Evolutionary conservation across 2,329 filamentous ascomycete species (phyloP).

Genomic region (Cladosporium cucumerinum): DNA sequence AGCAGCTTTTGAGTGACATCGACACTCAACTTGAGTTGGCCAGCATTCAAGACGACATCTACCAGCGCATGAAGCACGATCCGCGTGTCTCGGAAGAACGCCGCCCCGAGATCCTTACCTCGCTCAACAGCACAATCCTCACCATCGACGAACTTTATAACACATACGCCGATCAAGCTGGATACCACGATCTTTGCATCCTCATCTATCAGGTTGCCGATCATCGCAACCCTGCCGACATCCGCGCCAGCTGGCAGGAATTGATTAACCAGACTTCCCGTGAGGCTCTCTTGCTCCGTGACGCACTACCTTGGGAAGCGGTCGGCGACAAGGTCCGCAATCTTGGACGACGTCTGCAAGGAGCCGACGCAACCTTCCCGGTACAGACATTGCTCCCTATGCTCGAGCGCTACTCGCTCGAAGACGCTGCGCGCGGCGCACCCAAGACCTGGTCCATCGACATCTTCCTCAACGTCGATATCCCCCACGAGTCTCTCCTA

Average conservation of each 20-base stretch:
- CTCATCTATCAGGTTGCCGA: constrained; percentile 90
- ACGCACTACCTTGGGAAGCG: constrained; percentile 64
- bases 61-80: constrained; percentile 74
- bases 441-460: constrained; percentile 61
- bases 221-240: constrained; percentile 81
- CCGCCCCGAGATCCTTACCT: constrained; percentile 59
- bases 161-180: constrained; percentile 81
- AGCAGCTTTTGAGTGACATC: constrained; percentile 79
- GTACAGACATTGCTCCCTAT: constrained; percentile 50
- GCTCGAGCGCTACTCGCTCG: constrained; percentile 53
- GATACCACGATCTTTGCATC: constrained; percentile 90
- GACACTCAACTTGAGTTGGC: constrained; percentile 85
- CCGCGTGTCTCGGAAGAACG: constrained; percentile 63
- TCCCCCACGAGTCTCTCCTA: constrained; percentile 60
- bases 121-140: constrained; percentile 73
- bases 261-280: constrained; percentile 66
- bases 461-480: constrained; percentile 61
- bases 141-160: constrained; percentile 88
- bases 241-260: constrained; percentile 78
- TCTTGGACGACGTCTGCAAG: constrained; percentile 51
- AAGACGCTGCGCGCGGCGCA: constrained; percentile 49
- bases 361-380: constrained; percentile 33
- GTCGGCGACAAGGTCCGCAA: constrained; percentile 60
- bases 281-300: constrained; percentile 42
- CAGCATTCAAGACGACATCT: constrained; percentile 88